These are phyloP conservation scores for Russula abietina DNA, from an alignment of 768 basidiomycete genomes.

Conservation along the genomic window DNA sequence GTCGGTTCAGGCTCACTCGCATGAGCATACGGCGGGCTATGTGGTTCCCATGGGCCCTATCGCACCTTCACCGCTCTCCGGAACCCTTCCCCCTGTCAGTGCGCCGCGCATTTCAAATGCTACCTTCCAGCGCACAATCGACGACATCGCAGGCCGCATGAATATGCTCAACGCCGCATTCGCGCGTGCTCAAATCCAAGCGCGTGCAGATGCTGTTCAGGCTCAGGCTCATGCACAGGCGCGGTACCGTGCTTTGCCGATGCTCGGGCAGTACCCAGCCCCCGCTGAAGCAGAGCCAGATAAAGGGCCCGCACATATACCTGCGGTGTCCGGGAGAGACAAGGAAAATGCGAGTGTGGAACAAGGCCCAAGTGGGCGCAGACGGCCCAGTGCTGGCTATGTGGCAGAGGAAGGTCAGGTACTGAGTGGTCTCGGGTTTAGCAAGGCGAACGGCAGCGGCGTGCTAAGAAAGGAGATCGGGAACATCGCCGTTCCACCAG, in stretches of 20 bases:
- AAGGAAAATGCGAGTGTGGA: slow-evolving; percentile 37
- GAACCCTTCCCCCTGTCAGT: slow-evolving; percentile 36
- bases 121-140: slow-evolving; percentile 39
- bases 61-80: slow-evolving; percentile 22
- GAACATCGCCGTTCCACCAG: slow-evolving; percentile 38
- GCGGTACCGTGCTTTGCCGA: slow-evolving; percentile 8
- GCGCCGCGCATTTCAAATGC: slow-evolving; percentile 40
- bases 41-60: slow-evolving; percentile 16
- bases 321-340: slow-evolving; percentile 18
- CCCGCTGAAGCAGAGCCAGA: slow-evolving; percentile 9
- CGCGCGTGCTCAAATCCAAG: slow-evolving; percentile 24
- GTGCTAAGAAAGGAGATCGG: slow-evolving; percentile 46
- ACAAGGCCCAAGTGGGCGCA: slow-evolving; percentile 27
- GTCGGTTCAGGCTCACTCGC: slow-evolving; percentile 6
- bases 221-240: slow-evolving; percentile 8
- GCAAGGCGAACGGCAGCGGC: slow-evolving; percentile 24
- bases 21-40: slow-evolving; percentile 7
- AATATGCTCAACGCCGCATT: slow-evolving; percentile 34
- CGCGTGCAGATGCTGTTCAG: slow-evolving; percentile 20
- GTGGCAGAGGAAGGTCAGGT: slow-evolving; percentile 25
- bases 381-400: slow-evolving; percentile 6
- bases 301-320: slow-evolving; percentile 6
- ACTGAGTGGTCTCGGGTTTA: slow-evolving; percentile 33
- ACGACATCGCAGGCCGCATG: slow-evolving; percentile 43
- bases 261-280: slow-evolving; percentile 10